Evolutionary conservation across 257 asterid species (phyloP), one percentile per base, ranked within the genome.

Genomic region (Handroanthus guayacan): DNA sequence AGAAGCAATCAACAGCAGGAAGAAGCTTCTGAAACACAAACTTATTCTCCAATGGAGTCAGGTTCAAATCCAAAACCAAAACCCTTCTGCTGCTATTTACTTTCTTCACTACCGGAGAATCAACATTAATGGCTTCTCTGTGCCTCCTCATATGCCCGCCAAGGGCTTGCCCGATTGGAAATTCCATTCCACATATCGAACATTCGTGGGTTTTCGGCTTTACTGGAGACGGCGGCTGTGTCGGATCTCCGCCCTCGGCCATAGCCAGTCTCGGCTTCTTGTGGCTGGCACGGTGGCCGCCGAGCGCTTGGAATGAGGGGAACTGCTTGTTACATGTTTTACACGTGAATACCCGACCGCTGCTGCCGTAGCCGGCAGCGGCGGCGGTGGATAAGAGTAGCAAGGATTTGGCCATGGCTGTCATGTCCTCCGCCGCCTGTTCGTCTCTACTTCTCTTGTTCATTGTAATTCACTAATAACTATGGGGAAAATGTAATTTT

Each of bases 81-180:
- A 81, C 82, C 64, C 87, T 84, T 80, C 77, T 72, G 47, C 62
- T 77, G 20, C 68, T 86, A 0, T 83, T 70, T 41, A 85, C 76
- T 58, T 75, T 86, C 85, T 84, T 88, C 72, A 82, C 86, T 25
- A 80, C 72, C 50, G 88, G 85, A 71, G 62, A 72, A 5, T 68
- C 76, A 51, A 64, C 80, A 58, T 6, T 75, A 3, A 74, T 39
- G 1, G 71, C 65, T 37, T 76, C 78, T 63, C 85, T 85, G 55
- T 89, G 93, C 78, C 89, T 69, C 84, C 89, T 83, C 93, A 86
- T 87, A 54, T 89, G 91, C 12, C 91, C 93, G 2, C 89, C 93
- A 0, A 86, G 83, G 5, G 93, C 91, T 72, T 88, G 92, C 16
- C 92, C 92, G 36, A 86, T 74, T 3, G 87, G 83, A 39, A 88